phyloP scores from a whole-genome alignment of 225 moss, liverwort and hornwort species.

The Polytrichum commune region DNA sequence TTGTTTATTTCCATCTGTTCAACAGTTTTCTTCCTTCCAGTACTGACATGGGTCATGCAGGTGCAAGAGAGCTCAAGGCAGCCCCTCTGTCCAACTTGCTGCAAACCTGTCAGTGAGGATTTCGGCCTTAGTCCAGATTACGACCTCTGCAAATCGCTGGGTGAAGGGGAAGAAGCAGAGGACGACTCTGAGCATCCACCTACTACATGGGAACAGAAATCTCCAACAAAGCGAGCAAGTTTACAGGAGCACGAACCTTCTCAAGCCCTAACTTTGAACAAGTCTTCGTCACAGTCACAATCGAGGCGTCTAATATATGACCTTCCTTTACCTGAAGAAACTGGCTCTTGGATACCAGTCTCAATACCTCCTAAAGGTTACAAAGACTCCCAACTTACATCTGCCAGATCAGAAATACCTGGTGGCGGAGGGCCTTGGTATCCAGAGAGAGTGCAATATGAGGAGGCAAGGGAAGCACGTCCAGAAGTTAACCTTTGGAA shows the following conservation, averaged over 20 bases:
- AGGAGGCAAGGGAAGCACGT: constrained; percentile 20
- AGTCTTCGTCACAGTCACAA: constrained; percentile 5
- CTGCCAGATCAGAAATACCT: constrained; percentile 25
- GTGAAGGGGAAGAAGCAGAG: constrained; percentile 1
- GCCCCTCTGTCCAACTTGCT: constrained; percentile 8
- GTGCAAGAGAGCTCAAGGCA: constrained; percentile 4
- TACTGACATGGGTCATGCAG: background rate
- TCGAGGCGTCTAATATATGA: constrained; percentile 54
- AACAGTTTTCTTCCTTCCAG: background rate
- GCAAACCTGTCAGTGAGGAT: background rate
- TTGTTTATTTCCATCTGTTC: too few relatives aligned
- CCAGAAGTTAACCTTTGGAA: constrained; percentile 66
- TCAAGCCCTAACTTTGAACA: constrained; percentile 5
- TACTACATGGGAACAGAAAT: background rate
- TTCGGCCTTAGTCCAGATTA: background rate
- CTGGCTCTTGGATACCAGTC: constrained; percentile 67
- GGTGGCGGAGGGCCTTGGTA: constrained; percentile 33
- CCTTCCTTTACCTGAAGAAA: constrained; percentile 58
- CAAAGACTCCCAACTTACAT: constrained; percentile 38
- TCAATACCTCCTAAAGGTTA: constrained; percentile 56
- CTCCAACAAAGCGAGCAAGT: background rate
- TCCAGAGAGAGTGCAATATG: constrained; percentile 26
- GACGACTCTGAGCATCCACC: constrained; percentile 1
- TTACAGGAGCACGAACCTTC: background rate
- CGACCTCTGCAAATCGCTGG: background rate